These are phyloP conservation scores for Moniliophthora roreri DNA, from an alignment of 1,284 basidiomycete genomes.

Conservation along the genomic window DNA sequence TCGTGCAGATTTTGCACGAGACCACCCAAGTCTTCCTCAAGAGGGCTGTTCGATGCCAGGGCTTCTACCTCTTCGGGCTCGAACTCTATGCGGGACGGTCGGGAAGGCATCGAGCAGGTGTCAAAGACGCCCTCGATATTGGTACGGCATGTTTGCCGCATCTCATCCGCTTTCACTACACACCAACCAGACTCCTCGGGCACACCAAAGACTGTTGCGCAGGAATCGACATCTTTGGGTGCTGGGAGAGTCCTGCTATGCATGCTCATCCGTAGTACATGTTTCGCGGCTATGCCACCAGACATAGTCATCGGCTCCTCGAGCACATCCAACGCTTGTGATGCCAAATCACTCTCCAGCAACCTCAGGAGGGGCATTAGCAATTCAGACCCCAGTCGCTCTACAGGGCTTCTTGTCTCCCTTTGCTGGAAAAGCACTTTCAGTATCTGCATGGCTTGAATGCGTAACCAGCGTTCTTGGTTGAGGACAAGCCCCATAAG, in stretches of 20 bases:
- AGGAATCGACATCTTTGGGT: constrained; percentile 46
- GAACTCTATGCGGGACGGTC: constrained; percentile 72
- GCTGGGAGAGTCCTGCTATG: constrained; percentile 45
- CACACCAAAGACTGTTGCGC: constrained; percentile 77
- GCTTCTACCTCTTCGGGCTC: constrained; percentile 53
- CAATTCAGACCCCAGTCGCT: constrained; percentile 79
- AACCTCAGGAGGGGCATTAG: constrained; percentile 89
- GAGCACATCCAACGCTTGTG: constrained; percentile 87
- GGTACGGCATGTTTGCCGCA: constrained; percentile 64
- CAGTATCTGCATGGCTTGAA: constrained; percentile 84
- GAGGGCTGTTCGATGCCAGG: constrained; percentile 37
- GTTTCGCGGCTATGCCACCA: constrained; percentile 74
- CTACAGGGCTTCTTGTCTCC: constrained; percentile 75
- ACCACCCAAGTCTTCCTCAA: constrained; percentile 76
- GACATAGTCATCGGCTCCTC: constrained; percentile 85
- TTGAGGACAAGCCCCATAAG: constrained; percentile 89
- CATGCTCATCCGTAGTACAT: constrained; percentile 88
- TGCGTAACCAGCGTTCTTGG: constrained; percentile 77
- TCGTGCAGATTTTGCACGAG: constrained; percentile 86
- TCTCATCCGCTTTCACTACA: constrained; percentile 64
- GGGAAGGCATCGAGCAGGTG: constrained; percentile 73
- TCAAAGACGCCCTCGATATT: constrained; percentile 86
- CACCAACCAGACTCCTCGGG: constrained; percentile 86
- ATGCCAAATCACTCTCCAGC: constrained; percentile 81
- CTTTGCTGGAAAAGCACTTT: constrained; percentile 88